A percentile compares a stretch with the other conserved stretches of the same genome.
Evolutionary conservation across 805 yeast species (phyloP).

Genomic region (Metschnikowia sp.): DNA sequence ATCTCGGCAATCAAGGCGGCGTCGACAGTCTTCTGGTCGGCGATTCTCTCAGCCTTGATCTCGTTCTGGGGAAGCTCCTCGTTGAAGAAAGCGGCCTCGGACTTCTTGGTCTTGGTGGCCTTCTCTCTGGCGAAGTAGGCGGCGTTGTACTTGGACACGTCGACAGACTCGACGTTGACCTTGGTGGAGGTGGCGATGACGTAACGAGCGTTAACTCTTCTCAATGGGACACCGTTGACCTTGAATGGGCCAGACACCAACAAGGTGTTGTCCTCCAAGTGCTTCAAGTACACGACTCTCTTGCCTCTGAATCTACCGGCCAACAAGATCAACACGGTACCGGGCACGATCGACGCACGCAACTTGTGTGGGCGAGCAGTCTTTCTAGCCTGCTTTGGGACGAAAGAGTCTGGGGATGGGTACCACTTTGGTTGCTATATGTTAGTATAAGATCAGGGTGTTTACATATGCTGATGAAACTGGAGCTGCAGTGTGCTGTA

Average conservation of each 20-base stretch:
- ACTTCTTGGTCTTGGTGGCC: constrained; percentile 73
- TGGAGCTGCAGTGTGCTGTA: too few species aligned
- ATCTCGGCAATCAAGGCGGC: constrained; percentile 87
- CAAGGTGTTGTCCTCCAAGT: constrained; percentile 95
- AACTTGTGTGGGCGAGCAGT: constrained; percentile 90
- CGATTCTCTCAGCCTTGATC: constrained; percentile 89
- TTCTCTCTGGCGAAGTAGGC: constrained; percentile 97
- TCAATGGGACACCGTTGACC: constrained; percentile 98
- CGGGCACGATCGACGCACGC: constrained; percentile 95
- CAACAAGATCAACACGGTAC: constrained; percentile 93
- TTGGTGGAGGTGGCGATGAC: constrained; percentile 98
- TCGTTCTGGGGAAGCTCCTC: constrained; percentile 75
- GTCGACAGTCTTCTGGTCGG: constrained; percentile 95
- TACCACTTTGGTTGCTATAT: constrained; percentile 82
- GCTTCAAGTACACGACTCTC: constrained; percentile 97
- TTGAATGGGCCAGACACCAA: constrained; percentile 99
- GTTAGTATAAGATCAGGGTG: constrained; percentile 19
- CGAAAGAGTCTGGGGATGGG: constrained; percentile 88
- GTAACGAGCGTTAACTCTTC: constrained; percentile 98
- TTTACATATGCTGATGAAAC: too few species aligned
- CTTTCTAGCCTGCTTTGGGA: constrained; percentile 87
- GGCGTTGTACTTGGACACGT: constrained; percentile 87
- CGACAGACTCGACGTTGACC: constrained; percentile 74
- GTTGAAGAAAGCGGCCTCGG: constrained; percentile 90
- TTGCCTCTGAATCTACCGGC: constrained; percentile 99